Conservation (phyloP, 2,329 filamentous ascomycete genomes). For the Penicillium expansum region DNA sequence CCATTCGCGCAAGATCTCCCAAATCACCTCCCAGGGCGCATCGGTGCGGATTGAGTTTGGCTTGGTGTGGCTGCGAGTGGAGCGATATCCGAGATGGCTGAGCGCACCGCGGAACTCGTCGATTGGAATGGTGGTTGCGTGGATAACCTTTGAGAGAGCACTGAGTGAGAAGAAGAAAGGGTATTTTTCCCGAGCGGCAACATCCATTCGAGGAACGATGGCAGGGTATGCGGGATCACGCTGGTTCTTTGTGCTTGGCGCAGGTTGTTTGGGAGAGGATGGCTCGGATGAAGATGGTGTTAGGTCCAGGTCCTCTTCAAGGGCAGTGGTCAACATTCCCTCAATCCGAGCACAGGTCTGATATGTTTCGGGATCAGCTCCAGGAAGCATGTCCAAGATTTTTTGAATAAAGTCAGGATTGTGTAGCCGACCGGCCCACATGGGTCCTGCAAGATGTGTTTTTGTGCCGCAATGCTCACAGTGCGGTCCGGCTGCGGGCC, state of each 20-base stretch:
- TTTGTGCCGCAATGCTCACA: slow-evolving; percentile 84
- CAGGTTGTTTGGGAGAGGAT: neutral
- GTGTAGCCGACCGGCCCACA: slow-evolving; percentile 91
- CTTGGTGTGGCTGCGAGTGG: slow-evolving; percentile 83
- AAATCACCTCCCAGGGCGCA: slow-evolving; percentile 83
- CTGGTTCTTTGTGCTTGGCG: slow-evolving; percentile 1
- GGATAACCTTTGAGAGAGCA: slow-evolving; percentile 70
- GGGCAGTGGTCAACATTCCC: slow-evolving; percentile 85
- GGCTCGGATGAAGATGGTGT: slow-evolving; percentile 13
- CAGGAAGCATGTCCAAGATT: slow-evolving; percentile 70
- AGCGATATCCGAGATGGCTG: slow-evolving; percentile 73
- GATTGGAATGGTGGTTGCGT: slow-evolving; percentile 75
- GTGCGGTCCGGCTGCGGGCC: slow-evolving; percentile 61
- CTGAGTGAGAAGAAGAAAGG: slow-evolving; percentile 87
- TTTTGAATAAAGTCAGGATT: slow-evolving; percentile 76
- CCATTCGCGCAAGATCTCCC: slow-evolving; percentile 94
- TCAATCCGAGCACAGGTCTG: slow-evolving; percentile 76
- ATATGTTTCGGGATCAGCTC: slow-evolving; percentile 67
- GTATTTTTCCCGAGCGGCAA: slow-evolving; percentile 66
- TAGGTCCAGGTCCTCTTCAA: slow-evolving; percentile 64
- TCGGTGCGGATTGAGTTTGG: slow-evolving; percentile 90
- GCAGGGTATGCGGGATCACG: slow-evolving; percentile 20
- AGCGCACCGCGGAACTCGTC: slow-evolving; percentile 78
- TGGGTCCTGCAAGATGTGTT: slow-evolving; percentile 85
- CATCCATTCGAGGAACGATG: slow-evolving; percentile 51